These are phyloP conservation scores for Hypoxylon cercidicola DNA, from an alignment of 495 filamentous ascomycete species.

Conservation along the genomic window DNA sequence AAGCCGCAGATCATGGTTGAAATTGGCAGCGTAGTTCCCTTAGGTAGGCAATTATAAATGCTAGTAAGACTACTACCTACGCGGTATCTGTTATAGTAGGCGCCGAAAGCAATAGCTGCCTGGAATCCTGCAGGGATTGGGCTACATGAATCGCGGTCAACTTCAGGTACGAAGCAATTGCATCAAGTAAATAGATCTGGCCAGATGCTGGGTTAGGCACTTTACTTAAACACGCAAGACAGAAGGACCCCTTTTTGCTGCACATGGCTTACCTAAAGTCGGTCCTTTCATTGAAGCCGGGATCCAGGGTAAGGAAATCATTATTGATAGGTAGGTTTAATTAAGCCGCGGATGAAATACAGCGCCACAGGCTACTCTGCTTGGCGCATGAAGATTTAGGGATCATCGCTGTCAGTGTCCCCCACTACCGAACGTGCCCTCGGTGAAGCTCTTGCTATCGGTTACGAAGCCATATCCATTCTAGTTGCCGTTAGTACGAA, in stretches of 20 bases:
- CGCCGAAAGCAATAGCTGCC: background rate
- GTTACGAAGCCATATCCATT: constrained; percentile 27
- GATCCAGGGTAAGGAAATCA: no score
- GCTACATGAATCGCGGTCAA: background rate
- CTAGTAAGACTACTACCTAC: background rate
- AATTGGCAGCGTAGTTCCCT: background rate
- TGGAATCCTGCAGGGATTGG: background rate
- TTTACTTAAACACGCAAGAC: no score
- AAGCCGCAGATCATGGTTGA: constrained; percentile 6
- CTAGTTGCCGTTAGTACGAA: constrained; percentile 15
- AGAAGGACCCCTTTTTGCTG: no score
- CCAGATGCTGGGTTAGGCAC: no score
- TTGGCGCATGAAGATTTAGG: background rate
- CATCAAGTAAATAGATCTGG: no score
- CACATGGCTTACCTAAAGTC: no score
- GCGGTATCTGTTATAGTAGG: background rate
- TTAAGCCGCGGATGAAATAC: no score
- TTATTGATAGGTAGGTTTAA: no score
- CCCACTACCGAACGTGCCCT: background rate
- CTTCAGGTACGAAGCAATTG: no score
- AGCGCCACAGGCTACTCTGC: no score
- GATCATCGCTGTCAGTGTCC: background rate
- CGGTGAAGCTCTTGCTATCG: constrained; percentile 24
- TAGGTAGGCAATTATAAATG: background rate
- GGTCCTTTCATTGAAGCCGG: no score